phyloP scores from a whole-genome alignment of 169 alveolate species.

The Plasmodium billcollinsi region DNA sequence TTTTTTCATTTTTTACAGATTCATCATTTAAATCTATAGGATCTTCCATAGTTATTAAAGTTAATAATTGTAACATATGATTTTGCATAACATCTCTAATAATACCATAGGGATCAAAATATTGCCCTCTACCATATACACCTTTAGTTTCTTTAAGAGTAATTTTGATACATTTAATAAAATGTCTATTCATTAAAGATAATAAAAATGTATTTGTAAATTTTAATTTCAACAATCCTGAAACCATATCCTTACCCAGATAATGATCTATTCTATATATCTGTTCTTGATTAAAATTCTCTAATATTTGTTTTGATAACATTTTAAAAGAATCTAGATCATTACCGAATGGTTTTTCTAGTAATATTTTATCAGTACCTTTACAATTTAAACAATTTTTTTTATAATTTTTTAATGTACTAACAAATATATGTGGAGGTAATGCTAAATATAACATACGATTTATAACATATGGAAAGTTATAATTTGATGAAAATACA shows the following conservation, averaged over 20 bases:
- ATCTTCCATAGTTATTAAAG: constrained; percentile 82
- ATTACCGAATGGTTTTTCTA: constrained; percentile 85
- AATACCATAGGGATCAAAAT: constrained; percentile 83
- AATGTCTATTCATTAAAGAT: constrained; percentile 79
- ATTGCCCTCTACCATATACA: constrained; percentile 82
- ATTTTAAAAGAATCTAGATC: constrained; percentile 78
- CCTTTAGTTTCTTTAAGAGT: constrained; percentile 79
- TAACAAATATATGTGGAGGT: constrained; percentile 81
- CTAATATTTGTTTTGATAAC: constrained; percentile 76
- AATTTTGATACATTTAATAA: constrained; percentile 79
- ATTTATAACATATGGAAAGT: constrained; percentile 24
- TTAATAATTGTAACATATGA: constrained; percentile 83
- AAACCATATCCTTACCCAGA: constrained; percentile 84
- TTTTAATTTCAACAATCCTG: constrained; percentile 79
- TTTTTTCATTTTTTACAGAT: constrained; percentile 81
- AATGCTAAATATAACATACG: constrained; percentile 82
- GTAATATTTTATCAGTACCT: constrained; percentile 81
- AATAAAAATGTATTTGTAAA: constrained; percentile 80
- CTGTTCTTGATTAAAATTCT: constrained; percentile 74
- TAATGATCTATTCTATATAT: constrained; percentile 85
- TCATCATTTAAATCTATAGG: constrained; percentile 81
- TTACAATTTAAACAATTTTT: constrained; percentile 35
- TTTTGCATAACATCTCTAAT: constrained; percentile 86
- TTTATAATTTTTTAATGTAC: constrained; percentile 46
- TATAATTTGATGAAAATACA: background rate